Conservation (phyloP, 2,329 filamentous ascomycete species). For the Fusarium sp. region DNA sequence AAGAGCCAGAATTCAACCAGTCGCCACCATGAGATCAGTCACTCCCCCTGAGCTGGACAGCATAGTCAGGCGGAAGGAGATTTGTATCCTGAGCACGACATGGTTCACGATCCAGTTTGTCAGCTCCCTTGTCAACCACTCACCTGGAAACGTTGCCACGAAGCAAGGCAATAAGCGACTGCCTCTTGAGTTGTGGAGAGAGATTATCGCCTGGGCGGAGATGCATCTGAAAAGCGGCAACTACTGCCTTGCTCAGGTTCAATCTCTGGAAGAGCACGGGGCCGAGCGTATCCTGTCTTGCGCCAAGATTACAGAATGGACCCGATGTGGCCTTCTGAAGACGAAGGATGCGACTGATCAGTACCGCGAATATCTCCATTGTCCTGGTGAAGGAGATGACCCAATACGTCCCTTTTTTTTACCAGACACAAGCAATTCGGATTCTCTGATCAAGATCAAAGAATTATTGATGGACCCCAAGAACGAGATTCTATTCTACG, state of each 20-base stretch:
- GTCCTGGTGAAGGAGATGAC: background rate
- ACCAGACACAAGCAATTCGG: background rate
- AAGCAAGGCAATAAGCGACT: background rate
- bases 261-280: background rate
- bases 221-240: background rate
- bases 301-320: background rate
- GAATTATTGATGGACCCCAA: accelerated
- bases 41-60: background rate
- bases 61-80: background rate
- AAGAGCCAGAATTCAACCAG: background rate
- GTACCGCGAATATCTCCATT: background rate
- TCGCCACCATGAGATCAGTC: background rate
- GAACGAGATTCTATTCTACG: background rate
- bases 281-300: background rate
- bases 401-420: background rate
- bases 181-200: background rate
- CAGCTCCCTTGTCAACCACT: background rate
- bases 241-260: background rate
- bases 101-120: background rate
- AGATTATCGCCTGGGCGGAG: background rate
- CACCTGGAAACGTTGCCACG: background rate
- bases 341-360: background rate
- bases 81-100: background rate
- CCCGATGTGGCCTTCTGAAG: background rate
- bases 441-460: background rate